Base-by-base conservation (phyloP, 352 stramenopile species). In the Globisporangium takayamanum region DNA sequence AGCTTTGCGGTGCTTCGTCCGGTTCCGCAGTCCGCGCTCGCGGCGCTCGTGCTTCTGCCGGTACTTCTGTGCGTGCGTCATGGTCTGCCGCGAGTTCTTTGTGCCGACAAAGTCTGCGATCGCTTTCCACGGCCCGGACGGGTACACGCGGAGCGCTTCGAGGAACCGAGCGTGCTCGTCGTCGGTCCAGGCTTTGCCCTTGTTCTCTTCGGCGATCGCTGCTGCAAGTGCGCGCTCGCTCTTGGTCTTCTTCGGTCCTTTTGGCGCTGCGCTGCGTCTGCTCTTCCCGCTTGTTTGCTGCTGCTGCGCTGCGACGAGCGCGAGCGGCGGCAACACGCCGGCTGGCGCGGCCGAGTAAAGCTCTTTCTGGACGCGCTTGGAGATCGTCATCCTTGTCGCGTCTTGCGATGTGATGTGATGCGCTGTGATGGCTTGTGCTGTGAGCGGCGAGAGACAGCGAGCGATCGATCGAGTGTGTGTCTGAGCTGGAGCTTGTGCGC, bases 121-220 rank as follows among this genome's bases (percentile, higher is more conserved):
- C 48, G 72, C 68, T 52, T 84, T 87, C 76, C 76, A 87, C 47
- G 76, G 76, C 1, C 76, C 76, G 0, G 76, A 84, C 41, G 76
- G 76, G 55, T 70, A 84, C 53, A 72, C 59, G 41, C 82, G 72
- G n/a, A 83, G 68, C 30, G 76, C 76, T 39, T 78, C 63, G 42
- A 87, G 74, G 60, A 87, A 87, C 26, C 72, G 74, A 53, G 69
- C 69, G 60, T 87, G 76, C 61, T 87, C 76, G 39, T 70, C 70
- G 16, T 57, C 54, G 3, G 76, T 87, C 76, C 76, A 87, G 0
- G 74, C 68, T 53, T 79, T 75, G 45, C 76, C 76, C 63, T 86
- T 82, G 67, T 77, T 80, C 51, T 74, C 68, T 39, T 73, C 63
- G n/a, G 73, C 61, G 33, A 60, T 55, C 44, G 59, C 55, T 14